Conservation (phyloP, 2,329 filamentous ascomycete species). For the Fusarium armeniacum region DNA sequence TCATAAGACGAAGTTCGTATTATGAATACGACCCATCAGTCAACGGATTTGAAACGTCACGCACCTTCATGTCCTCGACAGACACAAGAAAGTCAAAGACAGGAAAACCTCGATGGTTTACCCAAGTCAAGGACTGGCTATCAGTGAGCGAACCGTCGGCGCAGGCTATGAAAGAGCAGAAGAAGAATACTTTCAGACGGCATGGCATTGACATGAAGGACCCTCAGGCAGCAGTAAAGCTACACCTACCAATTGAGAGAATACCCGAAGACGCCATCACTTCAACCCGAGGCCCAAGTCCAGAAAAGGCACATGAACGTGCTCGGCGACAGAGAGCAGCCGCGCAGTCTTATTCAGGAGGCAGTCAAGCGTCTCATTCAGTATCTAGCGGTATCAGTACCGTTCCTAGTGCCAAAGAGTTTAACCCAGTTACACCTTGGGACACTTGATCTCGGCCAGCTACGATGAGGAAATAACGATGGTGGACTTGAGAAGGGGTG, state of each 20-base stretch:
- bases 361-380: conserved; percentile 51
- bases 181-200: conserved; percentile 58
- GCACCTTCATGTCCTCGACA: conserved; percentile 27
- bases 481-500: conserved; percentile 7
- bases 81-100: conserved; percentile 45
- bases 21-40: conserved; percentile 47
- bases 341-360: conserved; percentile 48
- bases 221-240: conserved; percentile 60
- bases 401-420: conserved; percentile 49
- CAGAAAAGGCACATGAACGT: conserved; percentile 60
- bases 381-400: conserved; percentile 56
- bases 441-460: conserved; percentile 35
- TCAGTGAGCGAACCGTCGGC: conserved; percentile 64
- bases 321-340: conserved; percentile 53
- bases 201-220: conserved; percentile 62
- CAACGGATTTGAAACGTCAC: conserved; percentile 40
- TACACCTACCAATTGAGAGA: conserved; percentile 62
- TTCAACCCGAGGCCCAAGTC: conserved; percentile 61
- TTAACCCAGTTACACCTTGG: conserved; percentile 55
- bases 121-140: conserved; percentile 64
- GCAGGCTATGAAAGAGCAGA: conserved; percentile 63
- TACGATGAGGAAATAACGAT: conserved; percentile 9
- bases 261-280: conserved; percentile 63
- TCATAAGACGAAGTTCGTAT: conserved; percentile 34
- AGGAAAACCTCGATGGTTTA: conserved; percentile 57